Conservation (phyloP, 2,329 filamentous ascomycete genomes). For the Sarocladiaceae sp. region DNA sequence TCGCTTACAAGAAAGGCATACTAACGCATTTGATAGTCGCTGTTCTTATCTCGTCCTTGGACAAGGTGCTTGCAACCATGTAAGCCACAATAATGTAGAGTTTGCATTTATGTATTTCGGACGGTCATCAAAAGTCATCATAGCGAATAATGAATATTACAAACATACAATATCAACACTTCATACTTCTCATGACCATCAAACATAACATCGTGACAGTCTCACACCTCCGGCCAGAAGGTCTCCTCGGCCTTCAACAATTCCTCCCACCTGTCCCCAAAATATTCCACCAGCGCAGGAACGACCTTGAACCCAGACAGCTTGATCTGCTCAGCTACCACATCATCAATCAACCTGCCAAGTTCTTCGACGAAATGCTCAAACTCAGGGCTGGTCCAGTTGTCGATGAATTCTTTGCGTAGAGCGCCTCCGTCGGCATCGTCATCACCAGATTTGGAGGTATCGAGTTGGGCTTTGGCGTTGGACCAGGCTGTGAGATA, state of each 20-base stretch:
- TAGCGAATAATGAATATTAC: no score
- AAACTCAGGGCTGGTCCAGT: constrained; percentile 63
- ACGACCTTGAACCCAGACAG: constrained; percentile 24
- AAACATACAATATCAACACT: no score
- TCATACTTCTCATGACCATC: no score
- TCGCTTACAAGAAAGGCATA: neutral
- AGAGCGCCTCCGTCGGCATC: constrained; percentile 63
- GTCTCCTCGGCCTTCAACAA: constrained; percentile 52
- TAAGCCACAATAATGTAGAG: no score
- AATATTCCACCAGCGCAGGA: constrained; percentile 30
- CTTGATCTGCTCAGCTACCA: constrained; percentile 37
- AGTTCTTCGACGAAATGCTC: constrained; percentile 53
- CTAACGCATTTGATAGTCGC: constrained; percentile 13
- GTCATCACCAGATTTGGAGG: constrained; percentile 15
- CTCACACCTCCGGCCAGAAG: constrained; percentile 48
- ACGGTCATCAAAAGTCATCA: no score
- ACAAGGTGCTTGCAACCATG: no score
- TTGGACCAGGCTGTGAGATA: constrained; percentile 58
- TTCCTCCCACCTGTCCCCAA: constrained; percentile 40
- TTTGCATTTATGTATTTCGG: no score
- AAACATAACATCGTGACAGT: neutral
- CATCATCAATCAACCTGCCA: constrained; percentile 50
- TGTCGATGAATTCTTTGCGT: constrained; percentile 61
- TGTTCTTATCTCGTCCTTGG: constrained; percentile 22
- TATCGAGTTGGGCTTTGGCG: constrained; percentile 33